Base-by-base conservation (phyloP, 768 basidiomycete species). In the Trametes gibbosa region DNA sequence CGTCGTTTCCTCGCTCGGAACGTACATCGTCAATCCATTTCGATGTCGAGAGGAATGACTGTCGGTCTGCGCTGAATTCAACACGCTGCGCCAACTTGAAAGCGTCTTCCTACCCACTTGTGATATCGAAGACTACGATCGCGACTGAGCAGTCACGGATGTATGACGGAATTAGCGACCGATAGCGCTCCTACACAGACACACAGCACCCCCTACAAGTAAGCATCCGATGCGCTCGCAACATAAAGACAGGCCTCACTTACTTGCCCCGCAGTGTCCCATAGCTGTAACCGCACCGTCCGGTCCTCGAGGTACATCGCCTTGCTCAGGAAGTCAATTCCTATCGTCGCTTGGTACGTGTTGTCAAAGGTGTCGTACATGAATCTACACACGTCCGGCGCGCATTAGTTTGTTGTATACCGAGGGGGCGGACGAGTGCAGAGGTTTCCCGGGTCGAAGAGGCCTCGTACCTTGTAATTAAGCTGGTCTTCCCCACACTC, bases 361-460 rank as follows among this genome's bases (percentile, higher is more conserved):
- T 98, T 98, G 80, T 99, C 97, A 74, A 99, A 99, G 0, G 97
- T 98, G 76, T 99, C 97, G 73, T 99, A 99, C 97, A 98, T 95
- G 73, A 92, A 91, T 76, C 92, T 95, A 65, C 25, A 40, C 13
- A 19, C 16, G n/a, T n/a, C n/a, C n/a, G n/a, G n/a, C n/a, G 23
- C 29, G 32, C 48, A 29, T 43, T 27, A 65, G 53, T 56, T 57
- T 8, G 14, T 32, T 9, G 19, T 9, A 16, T 14, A 14, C 1
- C 21, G 37, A 9, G 12, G 25, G 10, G 46, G n/a, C 17, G 17
- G 17, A 12, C n/a, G 40, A 13, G 43, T 4, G 13, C 8, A 47
- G 3, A 46, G 46, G 13, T 21, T 40, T 2, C 19, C 41, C 41
- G 29, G 10, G 29, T 32, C 27, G 19, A 54, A 50, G 59, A 62